Evolutionary conservation across 1,139 yeast species (phyloP), one percentile per base, ranked within the genome.

Genomic region (Hyphopichia buzzinii): DNA sequence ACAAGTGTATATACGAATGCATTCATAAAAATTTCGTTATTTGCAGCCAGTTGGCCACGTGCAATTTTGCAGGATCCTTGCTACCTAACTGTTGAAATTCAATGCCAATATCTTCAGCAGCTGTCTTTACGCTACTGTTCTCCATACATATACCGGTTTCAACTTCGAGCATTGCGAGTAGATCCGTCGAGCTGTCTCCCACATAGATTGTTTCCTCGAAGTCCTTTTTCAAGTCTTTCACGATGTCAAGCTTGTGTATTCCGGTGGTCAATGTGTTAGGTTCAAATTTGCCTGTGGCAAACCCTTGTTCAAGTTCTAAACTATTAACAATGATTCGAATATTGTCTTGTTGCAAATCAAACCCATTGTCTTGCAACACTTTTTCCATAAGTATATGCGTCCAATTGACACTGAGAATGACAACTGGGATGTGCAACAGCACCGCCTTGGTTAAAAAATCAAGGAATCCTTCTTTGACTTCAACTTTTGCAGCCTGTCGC

Each of bases 131-230:
- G 12, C 54, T 43, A 3, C 62, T 58, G 3, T 64, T 64, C 12
- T 58, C 64, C 34, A 81, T 64, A 0, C 75, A 65, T 4, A 81
- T 57, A 0, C 84, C 86, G 14, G 55, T 43, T 39, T 72, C 72
- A 2, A 79, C 76, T 26, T 64, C 66, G 10, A 77, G 40, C 50
- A 82, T 55, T 1, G 81, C 71, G 26, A 79, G 55, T 12, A 81
- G 57, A 55, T 84, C 92, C 0, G 86, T 79, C 1, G 74, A 48
- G 42, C 86, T 79, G 49, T 84, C 92, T 1, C 92, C 92, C 12
- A 81, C 61, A 49, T 81, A 83, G 33, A 72, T 56, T 1, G 71
- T 39, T 13, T 14, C 29, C 0, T 40, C 44, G 16, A 44, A 41
- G 6, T 42, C 38, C 14, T 41, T 30, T 7, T 42, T 36, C 2